phyloP scores from a whole-genome alignment of 768 basidiomycete species.

The Collybia sordida region DNA sequence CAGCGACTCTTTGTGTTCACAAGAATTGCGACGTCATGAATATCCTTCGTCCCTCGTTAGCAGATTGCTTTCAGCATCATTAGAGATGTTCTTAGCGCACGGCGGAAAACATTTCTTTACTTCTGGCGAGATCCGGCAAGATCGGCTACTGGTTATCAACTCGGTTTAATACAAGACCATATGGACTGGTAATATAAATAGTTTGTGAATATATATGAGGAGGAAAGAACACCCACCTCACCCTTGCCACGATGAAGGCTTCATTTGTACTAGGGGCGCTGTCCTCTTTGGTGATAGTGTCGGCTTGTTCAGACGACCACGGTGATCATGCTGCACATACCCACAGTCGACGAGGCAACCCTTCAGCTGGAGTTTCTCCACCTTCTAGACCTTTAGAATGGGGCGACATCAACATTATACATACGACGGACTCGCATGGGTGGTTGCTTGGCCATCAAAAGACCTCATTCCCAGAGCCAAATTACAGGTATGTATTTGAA shows the following conservation, averaged over 20 bases:
- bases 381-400: slow-evolving; percentile 74
- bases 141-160: too few relatives aligned
- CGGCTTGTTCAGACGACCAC: slow-evolving; percentile 21
- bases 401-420: slow-evolving; percentile 88
- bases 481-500: slow-evolving; percentile 50
- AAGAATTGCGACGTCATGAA: too few relatives aligned
- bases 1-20: too few relatives aligned
- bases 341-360: slow-evolving; percentile 34
- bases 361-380: slow-evolving; percentile 42
- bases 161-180: too few relatives aligned
- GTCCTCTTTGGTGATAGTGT: not conserved
- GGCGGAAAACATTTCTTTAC: too few relatives aligned
- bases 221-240: too few relatives aligned
- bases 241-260: not conserved
- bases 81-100: too few relatives aligned
- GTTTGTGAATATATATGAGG: too few relatives aligned
- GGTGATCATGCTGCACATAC: slow-evolving; percentile 16
- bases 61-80: too few relatives aligned
- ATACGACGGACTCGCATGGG: slow-evolving; percentile 81
- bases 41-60: too few relatives aligned
- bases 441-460: slow-evolving; percentile 83
- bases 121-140: too few relatives aligned
- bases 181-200: too few relatives aligned
- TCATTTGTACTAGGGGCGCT: not conserved
- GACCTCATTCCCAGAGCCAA: slow-evolving; percentile 67